phyloP scores from a whole-genome alignment of 2,329 filamentous ascomycete species.

The Dendrostoma leiphaemia region DNA sequence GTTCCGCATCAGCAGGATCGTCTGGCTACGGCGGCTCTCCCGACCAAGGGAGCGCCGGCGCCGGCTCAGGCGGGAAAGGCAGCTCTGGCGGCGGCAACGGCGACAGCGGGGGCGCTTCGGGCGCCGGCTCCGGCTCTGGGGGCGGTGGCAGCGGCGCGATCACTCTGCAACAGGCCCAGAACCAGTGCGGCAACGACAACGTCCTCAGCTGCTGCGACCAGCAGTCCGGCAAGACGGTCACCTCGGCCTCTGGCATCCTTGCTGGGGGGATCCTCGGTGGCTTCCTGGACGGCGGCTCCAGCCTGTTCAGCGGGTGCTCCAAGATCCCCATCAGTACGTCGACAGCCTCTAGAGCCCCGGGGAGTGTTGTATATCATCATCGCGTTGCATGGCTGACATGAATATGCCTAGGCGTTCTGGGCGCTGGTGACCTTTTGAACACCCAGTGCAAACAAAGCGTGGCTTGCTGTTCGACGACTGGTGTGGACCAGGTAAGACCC shows the following conservation, averaged over 20 bases:
- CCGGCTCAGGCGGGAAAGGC: too few species aligned
- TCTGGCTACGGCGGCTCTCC: neutral
- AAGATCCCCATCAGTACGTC: neutral
- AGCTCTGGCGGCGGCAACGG: neutral
- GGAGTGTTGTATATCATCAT: too few species aligned
- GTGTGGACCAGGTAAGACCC: constrained; percentile 1
- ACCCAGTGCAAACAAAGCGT: constrained; percentile 1
- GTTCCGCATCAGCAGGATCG: neutral
- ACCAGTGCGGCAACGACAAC: neutral
- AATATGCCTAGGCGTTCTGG: neutral
- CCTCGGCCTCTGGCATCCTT: neutral
- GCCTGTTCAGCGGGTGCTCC: neutral
- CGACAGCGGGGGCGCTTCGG: neutral
- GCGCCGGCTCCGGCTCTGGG: neutral
- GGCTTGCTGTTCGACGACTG: neutral
- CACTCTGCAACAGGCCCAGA: neutral
- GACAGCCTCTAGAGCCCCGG: too few species aligned
- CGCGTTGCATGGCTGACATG: neutral
- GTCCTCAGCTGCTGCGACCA: constrained; percentile 1
- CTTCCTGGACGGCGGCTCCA: neutral
- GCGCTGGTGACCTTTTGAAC: neutral
- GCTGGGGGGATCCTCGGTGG: neutral
- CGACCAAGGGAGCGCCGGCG: too few species aligned
- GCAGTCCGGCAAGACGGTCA: neutral
- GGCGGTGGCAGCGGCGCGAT: neutral